Base-by-base conservation (phyloP, 2,329 filamentous ascomycete species). In the Cordyceps cicadae region DNA sequence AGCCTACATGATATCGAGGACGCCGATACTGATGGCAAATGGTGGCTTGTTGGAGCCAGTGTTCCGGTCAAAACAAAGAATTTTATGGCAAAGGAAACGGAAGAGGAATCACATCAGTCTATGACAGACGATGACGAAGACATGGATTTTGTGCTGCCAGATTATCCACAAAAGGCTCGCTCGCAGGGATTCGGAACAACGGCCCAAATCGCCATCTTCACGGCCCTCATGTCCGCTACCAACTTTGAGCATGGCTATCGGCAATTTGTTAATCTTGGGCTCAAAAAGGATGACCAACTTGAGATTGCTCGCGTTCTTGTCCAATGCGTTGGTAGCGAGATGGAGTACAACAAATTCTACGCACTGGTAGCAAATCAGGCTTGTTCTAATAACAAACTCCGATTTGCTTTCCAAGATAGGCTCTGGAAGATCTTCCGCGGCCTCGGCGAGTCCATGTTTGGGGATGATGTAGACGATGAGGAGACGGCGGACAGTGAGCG, bases 21-120 rank as follows among this genome's bases (percentile, higher is more conserved):
- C 63, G 87, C 88, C 0, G 89, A 93, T 46, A 93, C 89, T 70
- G 89, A 87, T 70, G 94, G 94, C 0, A 97, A 96, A 76, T 99
- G 94, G 94, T 99, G 94, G 94, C 84, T 97, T 21, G 90, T 97
- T 5, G 94, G 94, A 56, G 93, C 94, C n/a, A 96, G 92, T 72
- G 97, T 93, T 84, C 77, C 81, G 4, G 83, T 63, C 21, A 74
- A 71, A 55, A 61, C 65, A 6, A 49, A 32, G 65, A 66, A 43
- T 50, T 58, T 62, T 24, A 62, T 48, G 37, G 34, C 32, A 43
- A 62, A 66, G 5, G 66, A 64, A 37, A 57, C 66, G 50, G 60
- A 67, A 50, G 62, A 65, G 17, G 56, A 64, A 12, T 67, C 66
- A 41, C 66, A 67, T 19, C 61, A 60, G 21, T 61, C 34, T 71